Evolutionary conservation across 768 basidiomycete species (phyloP).

Genomic region (Auriculariales sp.): DNA sequence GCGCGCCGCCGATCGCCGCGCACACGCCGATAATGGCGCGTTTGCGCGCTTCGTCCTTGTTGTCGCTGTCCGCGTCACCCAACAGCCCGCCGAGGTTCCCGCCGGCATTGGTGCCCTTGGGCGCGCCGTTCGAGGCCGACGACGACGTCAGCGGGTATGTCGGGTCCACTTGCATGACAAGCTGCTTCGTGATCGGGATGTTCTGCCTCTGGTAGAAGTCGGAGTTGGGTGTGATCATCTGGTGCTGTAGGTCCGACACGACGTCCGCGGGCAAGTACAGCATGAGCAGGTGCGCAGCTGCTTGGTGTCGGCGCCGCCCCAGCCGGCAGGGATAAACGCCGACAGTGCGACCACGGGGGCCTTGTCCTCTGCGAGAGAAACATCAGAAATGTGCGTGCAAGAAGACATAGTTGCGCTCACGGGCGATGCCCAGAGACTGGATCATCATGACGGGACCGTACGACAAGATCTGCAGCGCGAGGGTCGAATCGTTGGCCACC

Average conservation of each 20-base stretch:
- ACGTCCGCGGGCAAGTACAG: constrained; percentile 45
- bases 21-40: constrained; percentile 90
- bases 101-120: constrained; percentile 9
- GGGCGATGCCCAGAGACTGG: constrained; percentile 26
- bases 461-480: constrained; percentile 66
- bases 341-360: constrained; percentile 45
- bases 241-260: constrained; percentile 46
- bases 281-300: constrained; percentile 57
- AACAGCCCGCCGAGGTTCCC: constrained; percentile 11
- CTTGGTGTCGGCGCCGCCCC: constrained; percentile 33
- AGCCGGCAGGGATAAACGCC: constrained; percentile 51
- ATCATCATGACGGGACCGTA: constrained; percentile 42
- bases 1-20: constrained; percentile 64
- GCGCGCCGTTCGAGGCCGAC: constrained; percentile 20
- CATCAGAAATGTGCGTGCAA: constrained; percentile 18
- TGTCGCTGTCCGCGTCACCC: constrained; percentile 5
- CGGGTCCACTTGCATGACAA: constrained; percentile 58
- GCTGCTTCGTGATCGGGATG: constrained; percentile 28
- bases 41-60: constrained; percentile 37
- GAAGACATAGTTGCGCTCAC: constrained; percentile 21
- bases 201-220: constrained; percentile 43
- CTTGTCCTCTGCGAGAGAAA: constrained; percentile 13
- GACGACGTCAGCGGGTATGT: constrained; percentile 41
- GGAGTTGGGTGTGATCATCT: constrained; percentile 48
- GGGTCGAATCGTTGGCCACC: constrained; percentile 39